These are phyloP conservation scores for Microbotryum scabiosae DNA, from an alignment of 1,284 basidiomycete species.

Conservation along the genomic window DNA sequence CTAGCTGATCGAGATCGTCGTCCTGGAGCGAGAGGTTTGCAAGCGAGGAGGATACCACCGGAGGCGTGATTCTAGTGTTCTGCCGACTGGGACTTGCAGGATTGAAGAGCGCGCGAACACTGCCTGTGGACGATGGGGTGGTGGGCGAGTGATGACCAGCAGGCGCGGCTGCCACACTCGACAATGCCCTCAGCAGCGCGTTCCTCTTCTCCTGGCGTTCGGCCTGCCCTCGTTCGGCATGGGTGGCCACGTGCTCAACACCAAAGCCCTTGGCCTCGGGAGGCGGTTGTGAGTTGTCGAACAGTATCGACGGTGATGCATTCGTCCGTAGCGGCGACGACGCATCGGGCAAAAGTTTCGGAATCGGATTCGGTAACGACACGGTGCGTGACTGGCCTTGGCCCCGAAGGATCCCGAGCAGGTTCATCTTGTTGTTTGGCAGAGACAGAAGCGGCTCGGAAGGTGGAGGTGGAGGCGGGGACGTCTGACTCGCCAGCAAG, in stretches of 20 bases:
- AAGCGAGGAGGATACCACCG: no score
- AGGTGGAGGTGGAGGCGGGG: conserved; percentile 1
- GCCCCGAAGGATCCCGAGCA: conserved; percentile 8
- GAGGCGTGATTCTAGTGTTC: no score
- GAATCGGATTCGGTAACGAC: neutral
- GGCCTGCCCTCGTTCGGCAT: conserved; percentile 12
- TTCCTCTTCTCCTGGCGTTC: conserved; percentile 24
- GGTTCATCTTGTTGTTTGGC: neutral
- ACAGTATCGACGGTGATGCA: conserved; percentile 1
- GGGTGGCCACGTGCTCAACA: neutral
- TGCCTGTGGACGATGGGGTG: neutral
- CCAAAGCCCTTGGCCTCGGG: conserved; percentile 7
- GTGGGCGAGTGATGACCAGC: neutral
- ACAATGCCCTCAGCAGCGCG: conserved; percentile 23
- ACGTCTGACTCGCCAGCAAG: conserved; percentile 6
- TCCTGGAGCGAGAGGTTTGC: no score
- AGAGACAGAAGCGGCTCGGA: neutral
- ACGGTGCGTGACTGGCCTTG: neutral
- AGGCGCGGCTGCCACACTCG: conserved; percentile 7
- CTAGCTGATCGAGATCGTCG: no score
- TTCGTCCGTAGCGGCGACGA: neutral
- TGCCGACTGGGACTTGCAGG: no score
- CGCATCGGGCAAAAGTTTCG: neutral
- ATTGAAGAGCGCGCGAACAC: no score
- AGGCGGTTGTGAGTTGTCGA: conserved; percentile 7